Conservation (phyloP, 345 rosid genomes). For the Salix brachista region DNA sequence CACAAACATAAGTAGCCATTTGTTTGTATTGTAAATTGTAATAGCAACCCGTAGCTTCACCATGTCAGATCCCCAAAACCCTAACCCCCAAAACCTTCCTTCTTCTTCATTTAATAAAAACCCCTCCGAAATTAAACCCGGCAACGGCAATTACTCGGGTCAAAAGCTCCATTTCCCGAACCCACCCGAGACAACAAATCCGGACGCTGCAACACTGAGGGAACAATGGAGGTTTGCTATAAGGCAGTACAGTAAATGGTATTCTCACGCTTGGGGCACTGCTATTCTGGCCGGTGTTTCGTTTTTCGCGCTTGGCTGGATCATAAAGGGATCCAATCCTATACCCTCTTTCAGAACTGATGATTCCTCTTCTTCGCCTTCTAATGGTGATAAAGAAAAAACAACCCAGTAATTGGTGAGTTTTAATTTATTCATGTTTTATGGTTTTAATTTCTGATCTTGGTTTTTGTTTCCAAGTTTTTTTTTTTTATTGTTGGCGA, state of each 20-base stretch:
- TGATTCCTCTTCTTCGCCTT: constrained; percentile 1
- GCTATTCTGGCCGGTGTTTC: constrained; percentile 79
- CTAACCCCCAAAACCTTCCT: background rate
- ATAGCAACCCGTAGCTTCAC: background rate
- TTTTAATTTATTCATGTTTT: background rate
- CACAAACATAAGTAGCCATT: background rate
- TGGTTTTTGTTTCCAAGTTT: background rate
- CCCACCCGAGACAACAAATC: constrained; percentile 58
- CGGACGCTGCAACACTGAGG: constrained; percentile 67
- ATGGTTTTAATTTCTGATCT: background rate
- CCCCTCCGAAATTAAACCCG: background rate
- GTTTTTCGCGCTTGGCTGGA: constrained; percentile 83
- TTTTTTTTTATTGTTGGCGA: background rate
- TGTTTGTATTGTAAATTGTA: too few species aligned
- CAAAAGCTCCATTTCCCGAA: constrained; percentile 48
- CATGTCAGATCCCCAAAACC: constrained; percentile 1
- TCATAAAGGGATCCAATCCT: constrained; percentile 84
- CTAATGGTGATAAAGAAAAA: background rate
- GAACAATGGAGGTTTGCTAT: constrained; percentile 88
- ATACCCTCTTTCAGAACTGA: constrained; percentile 54
- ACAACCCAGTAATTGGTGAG: background rate
- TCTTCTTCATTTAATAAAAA: background rate
- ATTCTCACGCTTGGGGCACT: constrained; percentile 89
- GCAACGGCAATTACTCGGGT: constrained; percentile 24
- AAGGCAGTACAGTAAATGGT: constrained; percentile 71